These are phyloP conservation scores for Hemisphaericaspora subhashii DNA, from an alignment of 1,139 yeast species.

Conservation along the genomic window DNA sequence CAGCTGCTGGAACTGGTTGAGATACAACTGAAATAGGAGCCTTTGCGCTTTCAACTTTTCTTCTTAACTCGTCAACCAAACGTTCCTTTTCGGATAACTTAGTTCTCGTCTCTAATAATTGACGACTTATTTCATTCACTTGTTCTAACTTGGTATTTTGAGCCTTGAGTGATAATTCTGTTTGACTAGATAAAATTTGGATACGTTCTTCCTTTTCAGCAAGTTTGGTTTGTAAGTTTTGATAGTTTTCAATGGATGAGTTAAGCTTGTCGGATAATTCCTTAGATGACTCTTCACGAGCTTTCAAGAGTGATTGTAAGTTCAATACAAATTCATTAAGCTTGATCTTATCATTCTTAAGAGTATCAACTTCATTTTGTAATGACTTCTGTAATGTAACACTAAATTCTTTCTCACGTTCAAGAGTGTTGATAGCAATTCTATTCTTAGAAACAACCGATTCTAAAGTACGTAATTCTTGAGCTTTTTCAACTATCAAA, in stretches of 20 bases:
- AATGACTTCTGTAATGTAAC: conserved; percentile 52
- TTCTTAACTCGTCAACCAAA: conserved; percentile 26
- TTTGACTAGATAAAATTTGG: conserved; percentile 45
- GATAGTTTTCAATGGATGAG: conserved; percentile 53
- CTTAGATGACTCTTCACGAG: conserved; percentile 54
- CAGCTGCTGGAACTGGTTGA: conserved; percentile 6
- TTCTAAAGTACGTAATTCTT: conserved; percentile 58
- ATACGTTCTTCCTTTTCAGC: conserved; percentile 52
- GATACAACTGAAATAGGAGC: conserved; percentile 5
- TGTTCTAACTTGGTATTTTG: conserved; percentile 69
- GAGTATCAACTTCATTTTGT: conserved; percentile 51
- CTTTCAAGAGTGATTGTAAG: conserved; percentile 61
- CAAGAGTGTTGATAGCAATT: conserved; percentile 48
- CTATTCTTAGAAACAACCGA: conserved; percentile 48
- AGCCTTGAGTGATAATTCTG: conserved; percentile 58
- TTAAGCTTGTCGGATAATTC: conserved; percentile 54
- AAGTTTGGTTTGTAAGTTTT: conserved; percentile 50
- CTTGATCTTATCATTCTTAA: conserved; percentile 60
- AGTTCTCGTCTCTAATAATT: conserved; percentile 43
- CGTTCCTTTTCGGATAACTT: conserved; percentile 34
- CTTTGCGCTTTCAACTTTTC: conserved; percentile 17
- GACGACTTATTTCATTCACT: conserved; percentile 48
- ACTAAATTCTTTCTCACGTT: conserved; percentile 57
- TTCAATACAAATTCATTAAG: conserved; percentile 61
- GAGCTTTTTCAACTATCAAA: conserved; percentile 53